Percentiles rank a stretch among this genome's conserved stretches.
phyloP scores from a whole-genome alignment of 441 rosid genomes.

The Brassica balearica region DNA sequence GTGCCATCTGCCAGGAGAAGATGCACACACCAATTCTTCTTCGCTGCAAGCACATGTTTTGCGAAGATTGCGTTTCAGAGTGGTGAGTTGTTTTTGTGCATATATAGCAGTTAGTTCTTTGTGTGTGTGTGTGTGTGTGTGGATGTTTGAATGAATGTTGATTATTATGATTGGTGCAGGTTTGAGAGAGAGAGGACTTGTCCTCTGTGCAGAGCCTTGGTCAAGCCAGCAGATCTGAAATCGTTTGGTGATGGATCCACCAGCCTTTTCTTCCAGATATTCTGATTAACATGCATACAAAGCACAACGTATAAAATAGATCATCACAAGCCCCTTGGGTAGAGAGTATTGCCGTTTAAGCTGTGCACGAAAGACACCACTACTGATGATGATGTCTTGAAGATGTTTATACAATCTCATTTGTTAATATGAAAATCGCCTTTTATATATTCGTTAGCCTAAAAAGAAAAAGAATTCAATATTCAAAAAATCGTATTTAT shows the following conservation, averaged over 20 bases:
- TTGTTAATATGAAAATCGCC: conserved; percentile 45
- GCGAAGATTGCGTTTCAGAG: conserved; percentile 74
- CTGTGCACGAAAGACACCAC: conserved; percentile 37
- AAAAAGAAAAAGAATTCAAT: neutral
- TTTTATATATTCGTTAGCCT: conserved; percentile 7
- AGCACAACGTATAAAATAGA: conserved; percentile 18
- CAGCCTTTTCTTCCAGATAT: conserved; percentile 65
- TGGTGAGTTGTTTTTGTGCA: conserved; percentile 53
- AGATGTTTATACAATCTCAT: conserved; percentile 38
- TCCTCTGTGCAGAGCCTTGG: conserved; percentile 70
- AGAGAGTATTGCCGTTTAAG: conserved; percentile 36
- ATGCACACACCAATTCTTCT: conserved; percentile 65
- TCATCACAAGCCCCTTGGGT: conserved; percentile 29
- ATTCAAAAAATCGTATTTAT: neutral
- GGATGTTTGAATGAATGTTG: conserved; percentile 32
- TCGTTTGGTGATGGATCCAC: conserved; percentile 71
- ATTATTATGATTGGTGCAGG: conserved; percentile 54
- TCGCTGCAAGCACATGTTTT: conserved; percentile 68
- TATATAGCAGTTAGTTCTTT: conserved; percentile 23
- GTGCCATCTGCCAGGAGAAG: conserved; percentile 80
- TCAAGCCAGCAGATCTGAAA: conserved; percentile 59
- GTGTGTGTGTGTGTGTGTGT: conserved; percentile 32
- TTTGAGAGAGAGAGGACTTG: conserved; percentile 78
- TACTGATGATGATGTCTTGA: conserved; percentile 36
- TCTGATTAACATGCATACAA: conserved; percentile 44